phyloP scores from a whole-genome alignment of 2,329 filamentous ascomycete genomes.

The Dactylellina drechsleri region DNA sequence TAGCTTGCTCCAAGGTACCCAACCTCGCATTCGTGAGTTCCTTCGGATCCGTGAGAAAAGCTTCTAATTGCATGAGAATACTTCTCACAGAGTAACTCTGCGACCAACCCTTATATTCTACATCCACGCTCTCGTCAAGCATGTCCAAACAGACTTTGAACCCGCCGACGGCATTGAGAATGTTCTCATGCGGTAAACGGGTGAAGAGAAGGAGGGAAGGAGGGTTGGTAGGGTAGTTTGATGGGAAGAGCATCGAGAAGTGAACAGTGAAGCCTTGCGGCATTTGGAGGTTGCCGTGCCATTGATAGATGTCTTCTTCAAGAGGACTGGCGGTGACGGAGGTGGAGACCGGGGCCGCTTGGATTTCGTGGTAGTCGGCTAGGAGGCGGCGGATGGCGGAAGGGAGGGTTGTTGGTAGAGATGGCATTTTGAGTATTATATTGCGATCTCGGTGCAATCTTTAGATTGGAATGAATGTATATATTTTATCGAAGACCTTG shows the following conservation, averaged over 20 bases:
- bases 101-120: slow-evolving; percentile 50
- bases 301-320: slow-evolving; percentile 51
- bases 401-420: slow-evolving; percentile 27
- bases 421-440: slow-evolving; percentile 21
- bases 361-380: slow-evolving; percentile 45
- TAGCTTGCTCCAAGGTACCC: slow-evolving; percentile 23
- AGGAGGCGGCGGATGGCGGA: slow-evolving; percentile 52
- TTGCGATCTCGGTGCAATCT: neutral
- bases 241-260: slow-evolving; percentile 50
- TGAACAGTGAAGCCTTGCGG: slow-evolving; percentile 33
- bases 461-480: neutral
- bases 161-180: slow-evolving; percentile 40
- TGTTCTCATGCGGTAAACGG: slow-evolving; percentile 51
- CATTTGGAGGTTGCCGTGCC: slow-evolving; percentile 50
- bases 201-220: slow-evolving; percentile 49
- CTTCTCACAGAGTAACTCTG: slow-evolving; percentile 49
- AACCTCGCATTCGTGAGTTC: slow-evolving; percentile 38
- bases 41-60: slow-evolving; percentile 40
- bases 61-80: slow-evolving; percentile 54
- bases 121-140: slow-evolving; percentile 43
- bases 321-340: slow-evolving; percentile 35
- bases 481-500: slow-evolving; percentile 17
- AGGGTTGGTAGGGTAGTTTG: slow-evolving; percentile 41
- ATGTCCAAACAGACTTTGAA: slow-evolving; percentile 55
- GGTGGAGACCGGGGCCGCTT: slow-evolving; percentile 36